These are phyloP conservation scores for Hypoxylon lenormandii DNA, from an alignment of 495 filamentous ascomycete genomes.

Conservation along the genomic window DNA sequence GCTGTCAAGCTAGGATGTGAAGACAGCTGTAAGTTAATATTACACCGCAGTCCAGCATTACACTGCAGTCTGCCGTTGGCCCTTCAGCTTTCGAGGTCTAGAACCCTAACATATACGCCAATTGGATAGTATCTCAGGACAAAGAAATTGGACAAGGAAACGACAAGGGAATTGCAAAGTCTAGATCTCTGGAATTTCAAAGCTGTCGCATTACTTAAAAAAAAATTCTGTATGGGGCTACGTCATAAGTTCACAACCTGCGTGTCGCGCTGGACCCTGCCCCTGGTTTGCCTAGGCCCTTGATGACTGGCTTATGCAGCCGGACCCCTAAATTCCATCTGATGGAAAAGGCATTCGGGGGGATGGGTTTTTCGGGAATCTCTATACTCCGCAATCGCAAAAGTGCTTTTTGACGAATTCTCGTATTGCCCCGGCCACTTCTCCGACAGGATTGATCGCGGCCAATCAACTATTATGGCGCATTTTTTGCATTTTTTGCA, in stretches of 20 bases:
- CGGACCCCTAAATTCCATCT: constrained; percentile 32
- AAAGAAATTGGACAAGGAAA: neutral
- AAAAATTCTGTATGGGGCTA: constrained; percentile 18
- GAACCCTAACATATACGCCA: constrained; percentile 8
- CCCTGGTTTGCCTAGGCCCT: constrained; percentile 42
- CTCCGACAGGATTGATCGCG: constrained; percentile 12
- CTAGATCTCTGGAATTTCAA: constrained; percentile 23
- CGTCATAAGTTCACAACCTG: constrained; percentile 29
- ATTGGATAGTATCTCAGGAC: neutral
- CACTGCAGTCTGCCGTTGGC: neutral
- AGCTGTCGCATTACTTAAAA: constrained; percentile 5
- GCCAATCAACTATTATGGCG: constrained; percentile 21
- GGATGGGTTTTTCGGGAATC: constrained; percentile 36
- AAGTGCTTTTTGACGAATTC: constrained; percentile 8
- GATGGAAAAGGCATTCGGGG: constrained; percentile 22
- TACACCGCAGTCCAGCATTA: neutral
- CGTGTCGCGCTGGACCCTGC: neutral
- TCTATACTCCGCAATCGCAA: constrained; percentile 43
- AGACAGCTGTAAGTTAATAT: neutral
- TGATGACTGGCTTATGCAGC: constrained; percentile 32
- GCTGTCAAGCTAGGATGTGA: constrained; percentile 13
- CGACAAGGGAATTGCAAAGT: neutral
- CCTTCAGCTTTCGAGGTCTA: constrained; percentile 24
- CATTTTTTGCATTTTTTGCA: neutral
- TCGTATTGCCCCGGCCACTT: constrained; percentile 33